Percentiles rank a stretch among this genome's conserved stretches.
Evolutionary conservation across 2,329 filamentous ascomycete species (phyloP).

Genomic region (Cercospora sesami): DNA sequence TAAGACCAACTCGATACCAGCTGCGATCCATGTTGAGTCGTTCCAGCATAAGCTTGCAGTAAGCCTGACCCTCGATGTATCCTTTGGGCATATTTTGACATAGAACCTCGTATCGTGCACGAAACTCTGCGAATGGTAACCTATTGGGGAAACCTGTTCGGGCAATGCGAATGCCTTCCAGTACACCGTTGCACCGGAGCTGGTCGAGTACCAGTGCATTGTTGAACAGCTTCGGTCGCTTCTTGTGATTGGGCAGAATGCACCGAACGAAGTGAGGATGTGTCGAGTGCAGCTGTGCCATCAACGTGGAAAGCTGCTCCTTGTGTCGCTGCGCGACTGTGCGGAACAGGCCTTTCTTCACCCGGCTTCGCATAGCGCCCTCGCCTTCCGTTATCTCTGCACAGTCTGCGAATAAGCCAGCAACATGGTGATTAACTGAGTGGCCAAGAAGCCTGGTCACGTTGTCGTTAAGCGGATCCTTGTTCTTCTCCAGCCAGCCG

Average conservation of each 20-base stretch:
- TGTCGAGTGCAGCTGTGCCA: constrained; percentile 90
- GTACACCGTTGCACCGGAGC: constrained; percentile 95
- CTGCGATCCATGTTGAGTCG: constrained; percentile 81
- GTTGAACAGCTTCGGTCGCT: constrained; percentile 88
- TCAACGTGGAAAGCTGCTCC: constrained; percentile 94
- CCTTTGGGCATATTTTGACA: constrained; percentile 85
- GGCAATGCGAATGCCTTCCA: constrained; percentile 97
- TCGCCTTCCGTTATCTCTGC: constrained; percentile 74
- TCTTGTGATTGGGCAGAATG: constrained; percentile 97
- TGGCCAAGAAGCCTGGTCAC: constrained; percentile 82
- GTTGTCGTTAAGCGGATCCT: constrained; percentile 96
- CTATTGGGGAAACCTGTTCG: constrained; percentile 95
- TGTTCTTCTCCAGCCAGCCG: constrained; percentile 98
- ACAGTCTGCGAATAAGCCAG: constrained; percentile 83
- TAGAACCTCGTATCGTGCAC: constrained; percentile 92
- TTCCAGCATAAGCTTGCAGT: constrained; percentile 81
- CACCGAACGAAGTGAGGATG: constrained; percentile 98
- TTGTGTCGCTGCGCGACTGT: constrained; percentile 97
- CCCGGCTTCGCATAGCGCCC: constrained; percentile 69
- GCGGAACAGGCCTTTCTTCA: constrained; percentile 96
- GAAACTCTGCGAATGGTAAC: constrained; percentile 87
- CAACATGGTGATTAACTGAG: constrained; percentile 80
- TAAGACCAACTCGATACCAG: constrained; percentile 89
- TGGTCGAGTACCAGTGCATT: constrained; percentile 93
- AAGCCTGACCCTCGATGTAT: constrained; percentile 85